Evolutionary conservation across 2,329 filamentous ascomycete species (phyloP), one percentile per base, ranked within the genome.

Genomic region (Fusarium azukiicola): DNA sequence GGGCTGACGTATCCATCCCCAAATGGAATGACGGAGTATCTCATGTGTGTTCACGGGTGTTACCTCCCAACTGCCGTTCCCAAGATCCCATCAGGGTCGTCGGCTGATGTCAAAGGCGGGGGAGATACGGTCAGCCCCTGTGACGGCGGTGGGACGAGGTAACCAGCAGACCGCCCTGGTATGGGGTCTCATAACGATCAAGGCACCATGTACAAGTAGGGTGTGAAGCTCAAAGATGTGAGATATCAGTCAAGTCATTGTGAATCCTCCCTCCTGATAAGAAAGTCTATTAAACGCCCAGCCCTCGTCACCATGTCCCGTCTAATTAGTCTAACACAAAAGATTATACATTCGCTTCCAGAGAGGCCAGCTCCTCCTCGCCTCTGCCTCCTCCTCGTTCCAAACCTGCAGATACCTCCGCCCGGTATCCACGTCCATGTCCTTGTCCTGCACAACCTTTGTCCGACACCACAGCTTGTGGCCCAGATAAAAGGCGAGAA

Each of bases 341-440:
- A 93, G 91, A 84, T 95, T 95, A 84, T 96, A 97, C 14, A 92
- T 73, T 81, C 91, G 93, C 89, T 97, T 97, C 96, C 96, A 97
- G 72, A 82, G 86, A 0, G 96, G 96, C 96, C 96, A 97, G 6
- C 87, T 85, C 27, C 90, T 92, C 83, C 90, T 90, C 87, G 98
- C 96, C 58, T 95, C 95, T 52, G 91, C 88, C 89, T 99, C 97
- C 85, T 98, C 90, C 67, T 99, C 87, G 73, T 95, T 93, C 40
- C 94, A 93, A 64, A 98, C 88, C 84, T 98, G 97, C 71, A 98
- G 91, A 83, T 98, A 96, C 40, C 97, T 91, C 49, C 96, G 93
- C 2, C 97, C 97, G 0, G 97, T 98, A 75, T 95, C 92, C 76
- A 99, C 88, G 87, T 99, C 97, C 93, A 99, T 98, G 76, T 98